These are phyloP conservation scores for Podospora pseudopauciseta DNA, from an alignment of 495 filamentous ascomycete species.

Conservation along the genomic window DNA sequence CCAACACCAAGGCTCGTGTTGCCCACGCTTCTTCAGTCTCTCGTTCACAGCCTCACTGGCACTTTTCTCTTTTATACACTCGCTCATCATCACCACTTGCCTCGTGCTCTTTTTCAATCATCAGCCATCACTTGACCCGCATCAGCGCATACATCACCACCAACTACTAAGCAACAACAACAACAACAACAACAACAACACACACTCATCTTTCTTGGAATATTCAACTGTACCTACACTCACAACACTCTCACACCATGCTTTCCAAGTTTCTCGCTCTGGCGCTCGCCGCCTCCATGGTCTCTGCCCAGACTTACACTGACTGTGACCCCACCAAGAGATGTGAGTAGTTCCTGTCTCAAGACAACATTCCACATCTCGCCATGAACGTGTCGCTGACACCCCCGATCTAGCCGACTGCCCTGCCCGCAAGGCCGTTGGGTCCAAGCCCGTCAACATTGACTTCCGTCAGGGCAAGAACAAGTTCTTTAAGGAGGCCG, in stretches of 20 bases:
- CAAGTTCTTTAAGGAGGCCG: slow-evolving; percentile 61
- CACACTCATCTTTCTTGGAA: background rate
- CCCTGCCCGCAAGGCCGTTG: slow-evolving; percentile 70
- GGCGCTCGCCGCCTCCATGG: slow-evolving; percentile 46
- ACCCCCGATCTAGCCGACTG: slow-evolving; percentile 45
- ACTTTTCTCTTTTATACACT: slow-evolving; percentile 11
- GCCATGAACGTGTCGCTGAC: background rate
- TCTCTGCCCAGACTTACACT: slow-evolving; percentile 69
- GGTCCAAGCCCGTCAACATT: slow-evolving; percentile 56
- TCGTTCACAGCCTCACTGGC: slow-evolving; percentile 14
- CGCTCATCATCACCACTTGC: slow-evolving; percentile 11
- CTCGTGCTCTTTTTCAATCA: background rate
- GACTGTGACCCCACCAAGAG: slow-evolving; percentile 69
- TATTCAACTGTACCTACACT: background rate
- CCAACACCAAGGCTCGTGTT: slow-evolving; percentile 13
- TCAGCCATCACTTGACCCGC: background rate
- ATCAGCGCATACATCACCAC: background rate
- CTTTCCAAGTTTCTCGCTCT: slow-evolving; percentile 41
- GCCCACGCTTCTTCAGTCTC: slow-evolving; percentile 19
- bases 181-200: background rate
- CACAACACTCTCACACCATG: slow-evolving; percentile 28
- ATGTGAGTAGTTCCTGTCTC: slow-evolving; percentile 45
- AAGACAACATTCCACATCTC: slow-evolving; percentile 12
- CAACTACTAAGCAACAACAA: background rate
- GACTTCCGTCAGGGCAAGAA: slow-evolving; percentile 72